These are phyloP conservation scores for Amoebophrya sp. DNA, from an alignment of 169 alveolate genomes.

Conservation along the genomic window DNA sequence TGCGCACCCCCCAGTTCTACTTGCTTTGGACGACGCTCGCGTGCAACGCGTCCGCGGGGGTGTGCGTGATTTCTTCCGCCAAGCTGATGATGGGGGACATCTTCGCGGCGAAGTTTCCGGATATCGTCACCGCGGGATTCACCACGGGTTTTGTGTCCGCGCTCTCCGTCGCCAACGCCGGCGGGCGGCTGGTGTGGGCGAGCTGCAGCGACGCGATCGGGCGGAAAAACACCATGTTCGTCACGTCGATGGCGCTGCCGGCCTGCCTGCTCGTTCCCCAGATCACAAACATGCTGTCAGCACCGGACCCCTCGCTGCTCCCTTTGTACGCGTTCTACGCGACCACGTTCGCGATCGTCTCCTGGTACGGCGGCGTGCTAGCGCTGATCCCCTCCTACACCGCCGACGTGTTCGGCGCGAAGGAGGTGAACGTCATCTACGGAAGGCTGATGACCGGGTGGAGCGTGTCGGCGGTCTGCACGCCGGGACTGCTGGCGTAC, in stretches of 20 bases:
- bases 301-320: background rate
- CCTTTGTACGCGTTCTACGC: background rate
- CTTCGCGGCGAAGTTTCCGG: background rate
- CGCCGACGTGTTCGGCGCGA: background rate
- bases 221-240: background rate
- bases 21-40: background rate
- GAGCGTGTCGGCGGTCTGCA: background rate
- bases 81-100: background rate
- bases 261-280: background rate
- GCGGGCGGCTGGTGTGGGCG: background rate
- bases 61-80: background rate
- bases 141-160: background rate
- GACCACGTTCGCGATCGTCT: background rate
- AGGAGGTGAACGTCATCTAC: background rate
- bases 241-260: background rate
- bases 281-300: background rate
- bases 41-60: background rate
- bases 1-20: background rate
- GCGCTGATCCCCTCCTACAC: background rate
- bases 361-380: background rate
- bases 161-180: background rate
- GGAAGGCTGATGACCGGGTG: background rate
- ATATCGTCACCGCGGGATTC: background rate
- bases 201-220: background rate
- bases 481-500: background rate